Base-by-base conservation (phyloP, 116 monocot species). In the Cymodocea nodosa region DNA sequence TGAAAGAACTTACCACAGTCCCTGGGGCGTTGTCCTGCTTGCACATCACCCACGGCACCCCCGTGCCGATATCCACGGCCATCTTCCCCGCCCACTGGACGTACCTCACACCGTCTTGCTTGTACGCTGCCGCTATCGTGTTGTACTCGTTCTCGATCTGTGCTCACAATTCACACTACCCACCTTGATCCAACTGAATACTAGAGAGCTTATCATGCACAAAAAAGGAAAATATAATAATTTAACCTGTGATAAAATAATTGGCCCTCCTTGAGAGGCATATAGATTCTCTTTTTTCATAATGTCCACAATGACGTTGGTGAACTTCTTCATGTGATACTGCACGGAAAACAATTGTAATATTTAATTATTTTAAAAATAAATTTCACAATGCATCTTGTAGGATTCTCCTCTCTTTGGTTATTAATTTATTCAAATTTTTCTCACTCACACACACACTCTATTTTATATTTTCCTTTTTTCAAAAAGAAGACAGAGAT, bases 11-110 rank as follows among this genome's bases (percentile, higher is more conserved):
- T 59, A 91, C 91, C 67, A 97, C 80, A 48, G 83, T 63, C 2
- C 69, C 76, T 5, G 91, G 91, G 25, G 88, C 91, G 36, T 77
- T 52, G 4, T 75, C 78, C 68, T 91, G 85, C 84, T 97, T 97
- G 86, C 97, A 97, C 97, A 97, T 97, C 17, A 97, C 59, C 97
- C 97, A 97, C n/a, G 97, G 97, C 16, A 97, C 84, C 66, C 85
- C 91, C 1, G 76, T 76, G 0, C 75, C 52, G 5, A 74, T 67
- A 4, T 58, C 62, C 14, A 74, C n/a, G n/a, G 88, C 97, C 80
- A 97, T 74, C 24, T 80, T 63, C 17, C 70, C 83, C 51, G 88
- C 91, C 97, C 97, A 97, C 63, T 86, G 44, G 10, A 91, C 58
- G 59, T 97, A 97, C 18, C 56, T 74, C 0, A 14, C 15, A 0